A percentile compares a stretch with the other conserved stretches of the same genome.
phyloP scores from a whole-genome alignment of 805 yeast species.

The Yarrowia hollandica region DNA sequence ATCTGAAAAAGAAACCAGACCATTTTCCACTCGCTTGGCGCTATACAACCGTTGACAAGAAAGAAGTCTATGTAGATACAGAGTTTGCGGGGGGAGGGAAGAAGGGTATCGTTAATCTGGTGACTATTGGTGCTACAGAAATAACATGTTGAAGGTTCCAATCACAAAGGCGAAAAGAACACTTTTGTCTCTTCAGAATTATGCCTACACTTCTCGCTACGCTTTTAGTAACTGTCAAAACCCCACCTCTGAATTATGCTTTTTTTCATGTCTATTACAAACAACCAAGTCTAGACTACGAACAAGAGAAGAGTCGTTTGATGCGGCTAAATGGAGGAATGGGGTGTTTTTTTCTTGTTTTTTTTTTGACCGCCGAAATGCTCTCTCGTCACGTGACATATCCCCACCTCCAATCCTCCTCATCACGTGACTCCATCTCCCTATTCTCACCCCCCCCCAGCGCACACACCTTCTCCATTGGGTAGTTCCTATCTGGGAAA shows the following conservation, averaged over 20 bases:
- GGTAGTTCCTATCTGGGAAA: not conserved
- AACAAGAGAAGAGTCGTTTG: not conserved
- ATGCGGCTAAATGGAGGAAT: not conserved
- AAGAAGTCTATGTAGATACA: slow-evolving; percentile 9
- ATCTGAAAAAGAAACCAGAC: not conserved
- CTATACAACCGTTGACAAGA: not conserved
- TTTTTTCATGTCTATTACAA: not conserved
- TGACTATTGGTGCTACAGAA: not conserved
- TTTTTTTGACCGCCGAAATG: no score
- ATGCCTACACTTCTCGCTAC: not conserved
- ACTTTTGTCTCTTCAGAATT: not conserved
- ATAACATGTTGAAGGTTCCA: not conserved
- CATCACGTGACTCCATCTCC: not conserved
- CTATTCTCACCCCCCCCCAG: not conserved
- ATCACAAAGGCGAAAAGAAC: not conserved
- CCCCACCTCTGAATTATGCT: not conserved
- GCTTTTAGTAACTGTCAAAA: no score
- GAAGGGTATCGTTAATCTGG: not conserved
- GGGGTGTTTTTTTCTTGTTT: no score
- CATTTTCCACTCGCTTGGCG: slow-evolving; percentile 1
- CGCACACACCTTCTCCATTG: not conserved
- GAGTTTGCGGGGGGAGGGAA: not conserved
- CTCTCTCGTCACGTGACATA: no score
- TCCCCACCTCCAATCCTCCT: no score
- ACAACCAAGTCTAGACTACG: not conserved